These are phyloP conservation scores for Hypsizygus ulmarius DNA, from an alignment of 1,284 basidiomycete species.

Conservation along the genomic window DNA sequence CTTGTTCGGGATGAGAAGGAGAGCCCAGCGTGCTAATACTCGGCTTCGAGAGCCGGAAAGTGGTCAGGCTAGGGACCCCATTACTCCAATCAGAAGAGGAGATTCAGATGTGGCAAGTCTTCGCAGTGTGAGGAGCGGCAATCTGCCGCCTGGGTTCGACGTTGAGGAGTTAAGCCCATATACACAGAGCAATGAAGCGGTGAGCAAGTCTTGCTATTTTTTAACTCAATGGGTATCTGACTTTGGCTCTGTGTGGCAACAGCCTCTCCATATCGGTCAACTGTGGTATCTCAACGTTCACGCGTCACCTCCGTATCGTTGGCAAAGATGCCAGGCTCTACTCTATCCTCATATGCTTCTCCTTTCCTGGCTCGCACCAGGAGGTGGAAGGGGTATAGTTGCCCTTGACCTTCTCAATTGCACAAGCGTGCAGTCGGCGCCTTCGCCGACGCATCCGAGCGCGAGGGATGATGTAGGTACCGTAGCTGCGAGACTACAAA, in stretches of 20 bases:
- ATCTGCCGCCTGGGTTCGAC: conserved; percentile 37
- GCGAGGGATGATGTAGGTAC: conserved; percentile 83
- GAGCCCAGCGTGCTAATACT: conserved; percentile 47
- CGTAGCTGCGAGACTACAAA: conserved; percentile 66
- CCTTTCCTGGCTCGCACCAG: conserved; percentile 78
- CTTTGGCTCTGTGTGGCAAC: conserved; percentile 18
- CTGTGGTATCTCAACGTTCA: conserved; percentile 92
- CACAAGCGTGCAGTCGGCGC: conserved; percentile 75
- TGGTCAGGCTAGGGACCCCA: conserved; percentile 21
- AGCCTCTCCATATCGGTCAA: conserved; percentile 81
- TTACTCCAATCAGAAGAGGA: conserved; percentile 23
- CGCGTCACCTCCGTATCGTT: conserved; percentile 69
- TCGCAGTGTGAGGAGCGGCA: conserved; percentile 26
- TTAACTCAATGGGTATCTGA: conserved; percentile 1
- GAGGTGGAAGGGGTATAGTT: conserved; percentile 76
- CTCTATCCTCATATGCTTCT: conserved; percentile 78
- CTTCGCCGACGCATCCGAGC: conserved; percentile 73
- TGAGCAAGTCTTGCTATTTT: conserved; percentile 26
- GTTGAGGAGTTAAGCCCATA: conserved; percentile 42
- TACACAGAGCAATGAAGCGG: conserved; percentile 40
- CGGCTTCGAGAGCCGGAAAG: conserved; percentile 33
- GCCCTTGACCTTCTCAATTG: conserved; percentile 83
- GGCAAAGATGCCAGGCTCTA: conserved; percentile 83
- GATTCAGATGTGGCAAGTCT: conserved; percentile 26
- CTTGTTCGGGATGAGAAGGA: conserved; percentile 61